A percentile compares a stretch with the other conserved stretches of the same genome.
Conservation (phyloP, 495 filamentous ascomycete species). For the Hypoxylon trugodes region DNA sequence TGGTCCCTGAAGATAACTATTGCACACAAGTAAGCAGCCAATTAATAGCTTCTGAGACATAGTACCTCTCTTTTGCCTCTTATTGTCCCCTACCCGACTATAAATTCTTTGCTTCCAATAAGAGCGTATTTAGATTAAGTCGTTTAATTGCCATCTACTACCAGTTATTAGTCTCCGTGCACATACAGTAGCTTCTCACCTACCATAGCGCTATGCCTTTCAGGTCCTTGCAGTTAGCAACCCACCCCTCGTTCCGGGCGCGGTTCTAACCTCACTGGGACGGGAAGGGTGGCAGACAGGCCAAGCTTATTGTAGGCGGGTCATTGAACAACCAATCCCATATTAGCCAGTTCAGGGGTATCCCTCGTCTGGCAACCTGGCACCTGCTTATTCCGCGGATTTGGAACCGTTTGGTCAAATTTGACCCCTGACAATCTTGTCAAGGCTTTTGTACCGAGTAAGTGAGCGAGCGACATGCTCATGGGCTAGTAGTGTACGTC, state of each 20-base stretch:
- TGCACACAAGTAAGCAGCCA: slow-evolving; percentile 21
- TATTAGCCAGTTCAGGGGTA: slow-evolving; percentile 36
- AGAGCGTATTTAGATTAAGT: slow-evolving; percentile 1
- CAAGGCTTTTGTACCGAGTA: not conserved
- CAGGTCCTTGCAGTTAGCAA: slow-evolving; percentile 33
- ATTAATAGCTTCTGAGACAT: not conserved
- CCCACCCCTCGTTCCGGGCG: slow-evolving; percentile 17
- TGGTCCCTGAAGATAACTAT: slow-evolving; percentile 2
- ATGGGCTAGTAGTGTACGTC: too few species aligned
- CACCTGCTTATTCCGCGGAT: slow-evolving; percentile 41
- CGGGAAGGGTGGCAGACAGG: not conserved
- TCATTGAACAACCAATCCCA: slow-evolving; percentile 26
- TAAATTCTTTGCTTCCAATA: slow-evolving; percentile 16
- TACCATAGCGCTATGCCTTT: slow-evolving; percentile 10
- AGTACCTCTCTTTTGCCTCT: not conserved
- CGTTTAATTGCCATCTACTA: slow-evolving; percentile 6
- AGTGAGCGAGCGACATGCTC: slow-evolving; percentile 13
- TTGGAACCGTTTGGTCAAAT: slow-evolving; percentile 41
- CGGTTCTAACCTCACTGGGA: slow-evolving; percentile 30
- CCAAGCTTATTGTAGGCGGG: slow-evolving; percentile 30
- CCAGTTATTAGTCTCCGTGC: slow-evolving; percentile 9
- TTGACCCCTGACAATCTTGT: slow-evolving; percentile 38
- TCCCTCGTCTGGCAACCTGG: slow-evolving; percentile 31
- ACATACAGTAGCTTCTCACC: slow-evolving; percentile 21
- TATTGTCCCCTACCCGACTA: not conserved